Evolutionary conservation across 2,329 filamentous ascomycete genomes (phyloP).

Genomic region (Aaosphaeria arxii): DNA sequence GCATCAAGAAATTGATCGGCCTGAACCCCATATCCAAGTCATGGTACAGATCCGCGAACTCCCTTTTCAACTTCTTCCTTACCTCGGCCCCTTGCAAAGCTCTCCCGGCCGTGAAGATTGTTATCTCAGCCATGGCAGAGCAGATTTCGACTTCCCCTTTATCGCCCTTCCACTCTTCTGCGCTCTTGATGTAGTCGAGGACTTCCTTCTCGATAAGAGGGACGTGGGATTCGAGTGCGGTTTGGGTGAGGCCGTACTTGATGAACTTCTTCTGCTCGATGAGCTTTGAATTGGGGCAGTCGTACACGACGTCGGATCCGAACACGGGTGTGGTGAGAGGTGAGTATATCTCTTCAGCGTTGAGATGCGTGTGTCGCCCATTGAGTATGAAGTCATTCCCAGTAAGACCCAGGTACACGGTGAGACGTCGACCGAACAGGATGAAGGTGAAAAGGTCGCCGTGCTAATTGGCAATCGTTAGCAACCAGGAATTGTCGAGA

Average conservation of each 20-base stretch:
- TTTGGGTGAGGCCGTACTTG: constrained; percentile 69
- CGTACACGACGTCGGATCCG: constrained; percentile 21
- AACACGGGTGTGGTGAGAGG: constrained; percentile 36
- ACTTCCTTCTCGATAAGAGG: constrained; percentile 71
- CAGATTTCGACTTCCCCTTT: constrained; percentile 66
- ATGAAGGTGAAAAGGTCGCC: constrained; percentile 56
- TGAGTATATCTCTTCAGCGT: constrained; percentile 55
- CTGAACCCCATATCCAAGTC: constrained; percentile 81
- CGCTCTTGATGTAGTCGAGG: constrained; percentile 64
- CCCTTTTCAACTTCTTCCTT: constrained; percentile 69
- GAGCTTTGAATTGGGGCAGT: constrained; percentile 23
- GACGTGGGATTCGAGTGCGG: constrained; percentile 68
- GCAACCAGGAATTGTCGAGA: not conserved
- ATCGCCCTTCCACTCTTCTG: constrained; percentile 59
- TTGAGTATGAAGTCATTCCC: constrained; percentile 59
- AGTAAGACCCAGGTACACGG: constrained; percentile 48
- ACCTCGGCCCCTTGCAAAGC: constrained; percentile 76
- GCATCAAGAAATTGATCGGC: constrained; percentile 78
- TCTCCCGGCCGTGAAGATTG: constrained; percentile 81
- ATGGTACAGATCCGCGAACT: constrained; percentile 74
- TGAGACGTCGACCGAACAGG: constrained; percentile 51
- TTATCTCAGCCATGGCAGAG: constrained; percentile 72
- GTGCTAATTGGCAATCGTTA: constrained; percentile 31
- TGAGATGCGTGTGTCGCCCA: constrained; percentile 52
- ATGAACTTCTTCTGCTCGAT: constrained; percentile 53